Evolutionary conservation across 2,329 filamentous ascomycete species (phyloP).

Genomic region (Xylaria sp.): DNA sequence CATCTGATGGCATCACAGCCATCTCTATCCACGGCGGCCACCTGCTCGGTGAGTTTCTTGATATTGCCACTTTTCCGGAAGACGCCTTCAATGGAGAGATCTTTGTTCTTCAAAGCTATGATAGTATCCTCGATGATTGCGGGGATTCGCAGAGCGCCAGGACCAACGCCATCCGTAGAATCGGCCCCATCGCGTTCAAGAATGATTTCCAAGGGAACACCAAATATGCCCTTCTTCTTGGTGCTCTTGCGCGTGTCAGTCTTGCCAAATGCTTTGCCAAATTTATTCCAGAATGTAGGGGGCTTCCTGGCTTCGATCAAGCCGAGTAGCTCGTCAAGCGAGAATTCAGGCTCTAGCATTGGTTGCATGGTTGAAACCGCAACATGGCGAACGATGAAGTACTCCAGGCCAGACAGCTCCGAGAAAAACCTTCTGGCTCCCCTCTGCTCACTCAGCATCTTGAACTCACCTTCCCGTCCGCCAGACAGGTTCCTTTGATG

Average conservation of each 20-base stretch:
- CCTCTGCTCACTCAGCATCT: constrained; percentile 55
- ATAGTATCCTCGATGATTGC: constrained; percentile 95
- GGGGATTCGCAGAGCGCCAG: constrained; percentile 86
- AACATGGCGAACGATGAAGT: constrained; percentile 95
- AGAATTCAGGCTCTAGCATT: constrained; percentile 86
- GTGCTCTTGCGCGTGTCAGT: constrained; percentile 76
- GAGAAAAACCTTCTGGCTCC: constrained; percentile 86
- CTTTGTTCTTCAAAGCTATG: constrained; percentile 96
- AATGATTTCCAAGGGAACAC: constrained; percentile 84
- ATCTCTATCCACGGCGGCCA: constrained; percentile 83
- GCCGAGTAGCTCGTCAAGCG: constrained; percentile 88
- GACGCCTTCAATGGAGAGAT: constrained; percentile 96
- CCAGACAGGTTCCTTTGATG: constrained; percentile 67
- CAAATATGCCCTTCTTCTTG: constrained; percentile 95
- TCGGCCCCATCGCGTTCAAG: constrained; percentile 94
- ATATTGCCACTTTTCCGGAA: constrained; percentile 99
- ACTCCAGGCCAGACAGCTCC: constrained; percentile 91
- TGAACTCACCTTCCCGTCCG: constrained; percentile 56
- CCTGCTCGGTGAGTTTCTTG: constrained; percentile 85
- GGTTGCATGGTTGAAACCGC: constrained; percentile 96
- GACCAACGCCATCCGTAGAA: constrained; percentile 95
- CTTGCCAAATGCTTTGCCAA: constrained; percentile 89
- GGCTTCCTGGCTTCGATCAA: constrained; percentile 91
- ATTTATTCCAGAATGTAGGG: constrained; percentile 96
- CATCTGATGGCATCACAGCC: constrained; percentile 87